These are phyloP conservation scores for Aphanocladium album DNA, from an alignment of 2,329 filamentous ascomycete genomes.

Conservation along the genomic window DNA sequence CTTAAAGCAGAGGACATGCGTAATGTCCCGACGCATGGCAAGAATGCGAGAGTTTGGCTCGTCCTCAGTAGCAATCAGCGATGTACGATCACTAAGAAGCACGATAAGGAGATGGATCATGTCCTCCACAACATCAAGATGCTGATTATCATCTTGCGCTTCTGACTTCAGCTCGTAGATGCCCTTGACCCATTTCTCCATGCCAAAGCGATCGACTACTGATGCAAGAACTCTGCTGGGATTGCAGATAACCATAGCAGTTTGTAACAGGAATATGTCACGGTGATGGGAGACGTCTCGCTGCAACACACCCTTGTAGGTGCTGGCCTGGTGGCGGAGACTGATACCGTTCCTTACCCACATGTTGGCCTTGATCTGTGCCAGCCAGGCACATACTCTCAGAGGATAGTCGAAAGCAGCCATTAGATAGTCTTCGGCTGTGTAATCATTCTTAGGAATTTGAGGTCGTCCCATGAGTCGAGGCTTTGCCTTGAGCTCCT, in stretches of 20 bases:
- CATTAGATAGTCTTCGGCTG: slow-evolving; percentile 74
- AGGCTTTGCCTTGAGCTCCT: slow-evolving; percentile 63
- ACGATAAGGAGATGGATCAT: slow-evolving; percentile 92
- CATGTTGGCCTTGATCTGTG: slow-evolving; percentile 97
- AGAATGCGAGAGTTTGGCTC: slow-evolving; percentile 60
- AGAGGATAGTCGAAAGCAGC: slow-evolving; percentile 90
- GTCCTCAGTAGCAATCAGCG: slow-evolving; percentile 64
- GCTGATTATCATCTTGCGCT: slow-evolving; percentile 79
- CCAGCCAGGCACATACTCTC: slow-evolving; percentile 90
- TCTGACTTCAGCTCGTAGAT: slow-evolving; percentile 67
- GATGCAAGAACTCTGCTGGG: slow-evolving; percentile 79
- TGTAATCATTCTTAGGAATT: slow-evolving; percentile 53
- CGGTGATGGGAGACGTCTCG: slow-evolving; percentile 91
- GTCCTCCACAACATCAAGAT: slow-evolving; percentile 91
- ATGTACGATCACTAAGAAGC: slow-evolving; percentile 80
- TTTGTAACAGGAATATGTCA: slow-evolving; percentile 90
- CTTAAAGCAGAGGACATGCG: slow-evolving; percentile 93
- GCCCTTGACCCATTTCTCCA: slow-evolving; percentile 82
- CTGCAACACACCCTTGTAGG: slow-evolving; percentile 83
- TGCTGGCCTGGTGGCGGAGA: slow-evolving; percentile 87
- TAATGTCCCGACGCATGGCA: slow-evolving; percentile 81
- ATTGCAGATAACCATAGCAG: slow-evolving; percentile 80
- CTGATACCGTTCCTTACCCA: slow-evolving; percentile 98
- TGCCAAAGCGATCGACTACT: slow-evolving; percentile 85
- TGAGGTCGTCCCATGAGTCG: slow-evolving; percentile 55